Evolutionary conservation across 2,329 filamentous ascomycete genomes (phyloP), one percentile per base, ranked within the genome.

Genomic region (Fusarium succisae): DNA sequence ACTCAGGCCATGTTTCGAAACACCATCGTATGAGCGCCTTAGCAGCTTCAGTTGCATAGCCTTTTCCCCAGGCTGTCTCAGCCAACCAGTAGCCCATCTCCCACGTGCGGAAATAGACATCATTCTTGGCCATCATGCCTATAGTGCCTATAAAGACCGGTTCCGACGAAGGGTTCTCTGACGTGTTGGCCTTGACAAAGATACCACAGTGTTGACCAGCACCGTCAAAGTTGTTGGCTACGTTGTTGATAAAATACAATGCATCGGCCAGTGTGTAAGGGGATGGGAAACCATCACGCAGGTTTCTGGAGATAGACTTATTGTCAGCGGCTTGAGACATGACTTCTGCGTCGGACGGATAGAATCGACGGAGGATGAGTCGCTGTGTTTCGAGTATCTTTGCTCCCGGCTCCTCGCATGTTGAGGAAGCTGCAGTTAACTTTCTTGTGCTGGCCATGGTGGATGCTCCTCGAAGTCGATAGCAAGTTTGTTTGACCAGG

Each of bases 41-140:
- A 6, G 82, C 65, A 20, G 82, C 85, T 70, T 84, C 85, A 3
- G 81, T 84, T 63, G 81, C 82, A 63, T 86, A 82, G 2, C 87
- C 87, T 37, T 80, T 81, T 1, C 87, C 85, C 87, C 87, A 87
- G 54, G 81, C 78, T 17, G 78, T 72, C 43, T 79, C 80, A 2
- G 80, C 83, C 30, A 87, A 44, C 82, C 84, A 88, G 79, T 89
- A 89, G 9, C 87, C 87, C 2, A 89, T 12, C 79, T 88, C 86
- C 76, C 83, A 82, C 8, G 82, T 85, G 54, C 82, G 80, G 71
- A 81, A 82, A 66, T 86, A 80, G 73, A 85, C 79, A 60, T 86
- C 83, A 20, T 72, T 70, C 17, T 77, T 64, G 8, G 79, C 70
- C 47, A 79, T 79, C 47, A 87, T 74, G 43, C 86, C 84, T 18